Base-by-base conservation (phyloP, 371 early-diverging fungal genomes). In the Globomyces sp. region DNA sequence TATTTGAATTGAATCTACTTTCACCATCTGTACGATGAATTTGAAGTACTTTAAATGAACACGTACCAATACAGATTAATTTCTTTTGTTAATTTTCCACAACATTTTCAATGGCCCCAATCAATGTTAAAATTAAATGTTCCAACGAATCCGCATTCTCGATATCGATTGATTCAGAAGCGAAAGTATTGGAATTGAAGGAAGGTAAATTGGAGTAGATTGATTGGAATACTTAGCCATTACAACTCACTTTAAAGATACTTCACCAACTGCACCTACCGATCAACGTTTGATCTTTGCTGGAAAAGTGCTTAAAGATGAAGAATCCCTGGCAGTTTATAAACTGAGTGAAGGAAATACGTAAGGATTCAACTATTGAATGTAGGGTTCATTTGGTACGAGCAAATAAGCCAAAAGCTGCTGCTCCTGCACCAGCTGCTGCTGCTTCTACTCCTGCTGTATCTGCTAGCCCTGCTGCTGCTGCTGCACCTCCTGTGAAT, bases 301-400 rank as follows among this genome's bases (percentile, higher is more conserved):
- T 43, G 98, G 98, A 8, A 83, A 89, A 60, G 93, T 98, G 13
- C 85, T 98, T 57, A 96, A 98, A 82, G 96, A 98, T 77, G 86
- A 75, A 37, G 95, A 95, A 48, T 82, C 80, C 0, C 73, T 98
- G 10, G 74, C 77, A 4, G 79, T 77, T 34, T 93, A 92, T 81
- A 95, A 95, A 74, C 81, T 98, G 13, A 50, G 51, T n/a, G 76
- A 80, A 11, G 80, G 80, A 4, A 66, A 75, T 66, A 80, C 80
- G 71, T 80, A 58, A 67, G 73, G 64, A 0, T 46, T 24, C 24
- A 24, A 24, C 24, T 59, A 2, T 10, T 57, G 42, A 36, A 41
- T 81, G 85, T 69, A 92, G 92, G 13, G 83, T 94, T 2, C 95
- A 94, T 65, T 86, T 94, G 88, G 93, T 94, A 5, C 85, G 84